Percentiles rank a stretch among this genome's conserved stretches.
phyloP scores from a whole-genome alignment of 495 filamentous ascomycete genomes.

The Hypoxylon crocopeplum region DNA sequence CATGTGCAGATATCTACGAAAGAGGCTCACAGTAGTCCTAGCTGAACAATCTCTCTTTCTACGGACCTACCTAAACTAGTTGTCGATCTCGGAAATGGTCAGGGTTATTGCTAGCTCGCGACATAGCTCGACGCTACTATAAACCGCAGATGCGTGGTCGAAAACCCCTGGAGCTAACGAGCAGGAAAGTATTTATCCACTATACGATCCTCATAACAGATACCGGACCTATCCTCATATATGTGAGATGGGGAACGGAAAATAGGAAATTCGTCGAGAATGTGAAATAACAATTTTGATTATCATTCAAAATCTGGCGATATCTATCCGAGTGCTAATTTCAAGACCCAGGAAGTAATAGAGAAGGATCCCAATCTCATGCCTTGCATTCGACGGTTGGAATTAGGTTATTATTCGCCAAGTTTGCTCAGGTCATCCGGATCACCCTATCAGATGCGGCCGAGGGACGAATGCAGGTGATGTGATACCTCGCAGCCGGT shows the following conservation, averaged over 20 bases:
- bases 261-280: no score
- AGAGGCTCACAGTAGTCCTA: neutral
- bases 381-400: slow-evolving; percentile 20
- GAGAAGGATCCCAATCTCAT: neutral
- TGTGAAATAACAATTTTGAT: no score
- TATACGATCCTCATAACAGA: no score
- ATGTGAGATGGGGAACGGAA: no score
- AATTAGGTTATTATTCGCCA: slow-evolving; percentile 28
- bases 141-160: no score
- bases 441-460: slow-evolving; percentile 17
- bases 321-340: no score
- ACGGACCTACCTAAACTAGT: slow-evolving; percentile 27
- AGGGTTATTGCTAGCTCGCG: neutral
- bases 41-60: neutral
- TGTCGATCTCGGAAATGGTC: slow-evolving; percentile 16
- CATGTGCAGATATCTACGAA: neutral
- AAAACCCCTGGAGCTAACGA: no score
- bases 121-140: neutral
- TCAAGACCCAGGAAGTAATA: no score
- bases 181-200: no score
- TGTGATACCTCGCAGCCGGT: no score
- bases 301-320: no score
- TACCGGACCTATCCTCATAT: no score
- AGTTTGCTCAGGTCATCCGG: slow-evolving; percentile 18
- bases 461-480: slow-evolving; percentile 14